phyloP scores from a whole-genome alignment of 331 rosid species.

The Ulmus americana region DNA sequence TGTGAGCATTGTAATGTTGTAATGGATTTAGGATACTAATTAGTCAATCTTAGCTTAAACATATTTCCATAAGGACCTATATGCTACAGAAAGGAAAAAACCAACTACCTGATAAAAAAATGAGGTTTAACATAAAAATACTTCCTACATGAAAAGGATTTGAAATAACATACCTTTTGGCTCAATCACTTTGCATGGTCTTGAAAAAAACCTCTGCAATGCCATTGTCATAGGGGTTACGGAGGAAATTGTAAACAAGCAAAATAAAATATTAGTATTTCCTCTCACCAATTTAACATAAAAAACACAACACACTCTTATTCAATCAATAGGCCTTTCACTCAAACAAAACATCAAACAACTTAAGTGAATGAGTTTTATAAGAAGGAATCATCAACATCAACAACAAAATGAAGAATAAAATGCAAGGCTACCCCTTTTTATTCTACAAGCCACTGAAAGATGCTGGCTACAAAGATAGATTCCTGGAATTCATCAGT shows the following conservation, averaged over 20 bases:
- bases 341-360: constrained; percentile 19
- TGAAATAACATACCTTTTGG: constrained; percentile 19
- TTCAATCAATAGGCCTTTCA: constrained; percentile 1
- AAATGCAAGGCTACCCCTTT: no score
- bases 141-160: background rate
- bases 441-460: no score
- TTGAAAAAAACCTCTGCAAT: constrained; percentile 27
- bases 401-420: no score
- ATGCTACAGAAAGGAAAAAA: background rate
- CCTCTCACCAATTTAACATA: constrained; percentile 1
- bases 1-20: no score
- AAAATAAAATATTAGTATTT: constrained; percentile 3
- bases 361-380: constrained; percentile 5
- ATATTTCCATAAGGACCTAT: background rate
- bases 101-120: background rate
- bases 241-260: constrained; percentile 5
- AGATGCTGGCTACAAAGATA: no score
- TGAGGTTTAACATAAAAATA: no score
- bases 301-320: constrained; percentile 13
- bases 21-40: background rate
- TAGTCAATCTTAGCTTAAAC: background rate
- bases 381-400: background rate
- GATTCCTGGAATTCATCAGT: no score
- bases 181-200: constrained; percentile 24
- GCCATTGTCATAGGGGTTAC: constrained; percentile 25